A percentile compares a stretch with the other conserved stretches of the same genome.
phyloP scores from a whole-genome alignment of 148 eudicot genomes.

The Cornus suecica region DNA sequence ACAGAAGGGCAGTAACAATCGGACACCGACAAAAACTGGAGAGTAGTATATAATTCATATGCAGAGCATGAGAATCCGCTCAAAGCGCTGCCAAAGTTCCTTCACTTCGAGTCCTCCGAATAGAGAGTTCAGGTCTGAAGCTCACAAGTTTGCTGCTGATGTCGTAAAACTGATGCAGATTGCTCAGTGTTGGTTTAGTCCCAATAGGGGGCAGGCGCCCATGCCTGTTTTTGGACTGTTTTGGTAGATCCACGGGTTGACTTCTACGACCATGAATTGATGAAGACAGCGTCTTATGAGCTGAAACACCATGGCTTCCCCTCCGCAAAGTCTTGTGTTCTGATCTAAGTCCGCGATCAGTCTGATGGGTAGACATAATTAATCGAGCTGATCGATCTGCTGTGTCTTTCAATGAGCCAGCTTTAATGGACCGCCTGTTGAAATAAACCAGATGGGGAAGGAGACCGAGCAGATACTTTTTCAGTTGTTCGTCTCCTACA shows the following conservation, averaged over 20 bases:
- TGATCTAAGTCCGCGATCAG: constrained; percentile 52
- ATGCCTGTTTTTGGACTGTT: constrained; percentile 38
- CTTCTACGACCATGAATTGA: constrained; percentile 40
- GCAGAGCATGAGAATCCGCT: constrained; percentile 5
- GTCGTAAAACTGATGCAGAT: constrained; percentile 29
- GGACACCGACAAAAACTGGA: too few relatives aligned
- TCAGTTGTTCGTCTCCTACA: constrained; percentile 88
- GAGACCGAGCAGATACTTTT: constrained; percentile 61
- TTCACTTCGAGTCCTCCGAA: constrained; percentile 67
- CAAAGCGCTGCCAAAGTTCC: constrained; percentile 52
- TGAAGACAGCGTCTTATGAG: constrained; percentile 42
- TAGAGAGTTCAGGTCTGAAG: constrained; percentile 37
- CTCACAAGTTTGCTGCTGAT: constrained; percentile 34
- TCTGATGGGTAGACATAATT: constrained; percentile 50
- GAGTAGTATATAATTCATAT: neutral
- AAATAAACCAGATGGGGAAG: constrained; percentile 81
- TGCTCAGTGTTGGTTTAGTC: constrained; percentile 27
- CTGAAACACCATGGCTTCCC: constrained; percentile 29
- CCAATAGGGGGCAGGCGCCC: constrained; percentile 50
- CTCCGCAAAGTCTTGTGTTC: constrained; percentile 59
- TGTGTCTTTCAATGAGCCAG: constrained; percentile 59
- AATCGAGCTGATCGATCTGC: constrained; percentile 66
- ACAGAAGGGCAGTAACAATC: too few relatives aligned
- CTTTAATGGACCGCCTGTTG: constrained; percentile 69
- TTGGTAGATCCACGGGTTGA: constrained; percentile 35